Conservation (phyloP, 306 rosid genomes). For the Cucumis cinereus region DNA sequence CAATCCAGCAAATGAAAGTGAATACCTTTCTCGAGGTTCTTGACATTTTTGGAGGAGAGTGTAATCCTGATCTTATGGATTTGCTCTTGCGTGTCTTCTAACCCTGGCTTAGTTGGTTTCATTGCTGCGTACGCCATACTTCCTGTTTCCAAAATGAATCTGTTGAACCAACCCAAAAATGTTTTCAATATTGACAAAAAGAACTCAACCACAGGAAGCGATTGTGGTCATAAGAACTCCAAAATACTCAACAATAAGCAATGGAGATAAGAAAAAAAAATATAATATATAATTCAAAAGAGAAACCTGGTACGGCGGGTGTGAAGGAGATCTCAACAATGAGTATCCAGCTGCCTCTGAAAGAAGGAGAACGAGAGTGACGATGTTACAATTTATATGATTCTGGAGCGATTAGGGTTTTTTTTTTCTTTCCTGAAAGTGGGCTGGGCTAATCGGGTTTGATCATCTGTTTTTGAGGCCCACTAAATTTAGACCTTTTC, state of each 20-base stretch:
- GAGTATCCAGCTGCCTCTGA: background rate
- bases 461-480: background rate
- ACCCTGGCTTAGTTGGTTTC: conserved; percentile 66
- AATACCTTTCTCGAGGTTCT: conserved; percentile 71
- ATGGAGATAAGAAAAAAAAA: background rate
- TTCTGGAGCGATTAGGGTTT: background rate
- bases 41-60: conserved; percentile 70
- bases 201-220: background rate
- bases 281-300: background rate
- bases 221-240: background rate
- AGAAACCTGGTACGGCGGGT: background rate
- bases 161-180: background rate
- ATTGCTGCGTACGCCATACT: conserved; percentile 58
- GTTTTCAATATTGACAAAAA: background rate
- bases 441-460: background rate
- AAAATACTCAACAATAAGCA: background rate
- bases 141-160: background rate
- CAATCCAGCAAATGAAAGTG: background rate
- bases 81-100: conserved; percentile 57
- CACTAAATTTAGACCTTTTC: background rate
- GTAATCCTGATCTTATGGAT: conserved; percentile 90
- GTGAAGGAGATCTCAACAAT: background rate
- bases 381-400: background rate
- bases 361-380: background rate
- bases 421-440: background rate